Percentiles rank a stretch among this genome's conserved stretches.
Conservation (phyloP, 1,139 yeast genomes). For the Kodamaea arcana region DNA sequence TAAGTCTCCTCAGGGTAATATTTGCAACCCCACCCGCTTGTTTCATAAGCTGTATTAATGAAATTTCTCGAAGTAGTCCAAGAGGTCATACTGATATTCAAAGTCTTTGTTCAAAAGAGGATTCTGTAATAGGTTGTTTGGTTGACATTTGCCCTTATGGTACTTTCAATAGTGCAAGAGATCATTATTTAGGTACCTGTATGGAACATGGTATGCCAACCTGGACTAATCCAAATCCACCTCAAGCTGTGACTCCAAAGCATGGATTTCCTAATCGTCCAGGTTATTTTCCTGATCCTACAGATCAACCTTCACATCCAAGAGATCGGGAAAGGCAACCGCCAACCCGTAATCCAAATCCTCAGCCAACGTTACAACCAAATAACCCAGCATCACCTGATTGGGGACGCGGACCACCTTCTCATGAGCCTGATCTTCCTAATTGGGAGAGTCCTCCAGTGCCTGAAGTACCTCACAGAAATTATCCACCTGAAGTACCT, state of each 20-base stretch:
- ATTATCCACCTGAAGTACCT: too few relatives aligned
- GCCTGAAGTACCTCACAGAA: too few relatives aligned
- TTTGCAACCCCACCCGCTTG: constrained; percentile 54
- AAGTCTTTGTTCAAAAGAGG: constrained; percentile 39
- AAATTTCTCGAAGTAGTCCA: constrained; percentile 32
- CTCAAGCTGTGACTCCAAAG: constrained; percentile 2
- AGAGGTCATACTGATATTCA: constrained; percentile 30
- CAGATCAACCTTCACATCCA: neutral
- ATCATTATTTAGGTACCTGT: constrained; percentile 54
- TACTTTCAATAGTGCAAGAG: constrained; percentile 45
- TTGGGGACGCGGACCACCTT: neutral
- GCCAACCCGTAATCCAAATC: neutral
- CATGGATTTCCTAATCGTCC: neutral
- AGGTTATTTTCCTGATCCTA: neutral
- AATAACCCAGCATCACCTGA: neutral
- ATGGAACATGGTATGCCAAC: constrained; percentile 32
- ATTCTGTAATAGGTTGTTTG: constrained; percentile 40
- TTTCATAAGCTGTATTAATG: constrained; percentile 41
- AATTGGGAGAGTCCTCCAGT: too few relatives aligned
- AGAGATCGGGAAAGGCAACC: neutral
- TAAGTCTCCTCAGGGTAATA: neutral
- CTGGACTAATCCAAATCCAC: constrained; percentile 9
- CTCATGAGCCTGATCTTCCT: neutral
- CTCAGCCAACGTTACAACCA: too few relatives aligned
- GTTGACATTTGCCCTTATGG: constrained; percentile 49